Evolutionary conservation across 2,329 filamentous ascomycete genomes (phyloP), one percentile per base, ranked within the genome.

Genomic region (Ophiocordyceps australis): DNA sequence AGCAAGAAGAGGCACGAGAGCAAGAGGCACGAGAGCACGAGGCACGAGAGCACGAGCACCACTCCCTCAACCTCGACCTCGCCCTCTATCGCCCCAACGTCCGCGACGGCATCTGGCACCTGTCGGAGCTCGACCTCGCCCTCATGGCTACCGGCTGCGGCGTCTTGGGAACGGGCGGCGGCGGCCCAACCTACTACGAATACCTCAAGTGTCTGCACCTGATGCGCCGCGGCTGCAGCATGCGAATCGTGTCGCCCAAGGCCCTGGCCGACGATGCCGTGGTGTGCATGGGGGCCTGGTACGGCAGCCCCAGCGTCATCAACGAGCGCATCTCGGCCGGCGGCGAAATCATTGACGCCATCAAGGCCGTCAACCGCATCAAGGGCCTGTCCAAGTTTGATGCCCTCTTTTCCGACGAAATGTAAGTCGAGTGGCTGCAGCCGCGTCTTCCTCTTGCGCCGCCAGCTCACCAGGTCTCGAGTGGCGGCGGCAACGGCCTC

Each of bases 221-320:
- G 5, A 36, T 58, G 8, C 38, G 45, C n/a, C 49, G 43, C 11
- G 41, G 38, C 1, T 37, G 47, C 24, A 43, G 45, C 26, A 54
- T 59, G 41, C 39, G 54, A 7, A 45, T 62, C 2, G 42, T 62
- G 3, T 43, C 50, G 0, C 47, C 52, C 0, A 42, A 42, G 5
- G 36, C 40, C 0, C 34, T 59, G 0, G 37, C 42, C 5, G 54
- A 59, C 17, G 38, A 46, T 9, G 54, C 50, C 7, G 35, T 44
- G 2, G 43, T 55, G 4, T 53, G 53, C 22, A 52, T 56, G 20
- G 54, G 54, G 0, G 54, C 53, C 1, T 57, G 55, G 43, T 59
- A 58, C 22, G 56, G 55, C 4, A 53, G 50, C 18, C 52, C 52
- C 0, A 54, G 47, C 13, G 51, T 54, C 8, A 48, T 49, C 21